Base-by-base conservation (phyloP, 176 grass and related monocot genomes). In the Musa beccarii region DNA sequence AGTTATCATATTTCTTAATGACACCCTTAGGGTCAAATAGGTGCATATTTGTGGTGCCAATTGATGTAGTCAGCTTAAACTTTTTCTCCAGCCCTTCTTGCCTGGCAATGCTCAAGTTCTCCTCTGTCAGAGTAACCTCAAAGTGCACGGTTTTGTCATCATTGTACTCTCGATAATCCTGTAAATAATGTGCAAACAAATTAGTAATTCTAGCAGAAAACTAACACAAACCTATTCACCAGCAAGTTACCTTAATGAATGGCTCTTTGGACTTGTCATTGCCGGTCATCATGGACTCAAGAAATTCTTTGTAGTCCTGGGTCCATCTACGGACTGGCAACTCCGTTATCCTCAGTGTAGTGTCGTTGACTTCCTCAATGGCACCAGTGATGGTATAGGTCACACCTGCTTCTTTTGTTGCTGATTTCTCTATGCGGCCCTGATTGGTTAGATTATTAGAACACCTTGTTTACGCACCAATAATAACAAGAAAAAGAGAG, bases 21-120 rank as follows among this genome's bases (percentile, higher is more conserved):
- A 84, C 84, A 10, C 88, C 86, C 19, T 87, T 69, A 0, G 78
- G 72, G 56, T 89, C 86, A 87, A 99, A 99, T 66, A 99, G 79
- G 75, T 99, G 95, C 95, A 99, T 94, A 72, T 99, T 99, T 59
- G 95, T 83, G 21, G 88, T 99, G 26, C 80, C 79, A 13, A 99
- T 77, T 49, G 88, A 84, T 25, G 95, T 92, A 26, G 91, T 94
- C 62, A 99, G 51, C 76, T 92, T 99, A 74, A 99, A 94, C 65
- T 90, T 99, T 79, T 94, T 99, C 79, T 81, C 74, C 5, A 99
- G 71, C 6, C 95, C 95, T 99, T 99, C 95, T 81, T 92, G 72
- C 53, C 53, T 74, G 49, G 88, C 95, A 61, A 89, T 71, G 11
- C 82, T 87, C 95, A 99, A 81, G 50, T 89, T 99, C 74, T 75